Percentiles rank a stretch among this genome's conserved stretches.
phyloP scores from a whole-genome alignment of 2,329 filamentous ascomycete species.

The Colletotrichum musicola region DNA sequence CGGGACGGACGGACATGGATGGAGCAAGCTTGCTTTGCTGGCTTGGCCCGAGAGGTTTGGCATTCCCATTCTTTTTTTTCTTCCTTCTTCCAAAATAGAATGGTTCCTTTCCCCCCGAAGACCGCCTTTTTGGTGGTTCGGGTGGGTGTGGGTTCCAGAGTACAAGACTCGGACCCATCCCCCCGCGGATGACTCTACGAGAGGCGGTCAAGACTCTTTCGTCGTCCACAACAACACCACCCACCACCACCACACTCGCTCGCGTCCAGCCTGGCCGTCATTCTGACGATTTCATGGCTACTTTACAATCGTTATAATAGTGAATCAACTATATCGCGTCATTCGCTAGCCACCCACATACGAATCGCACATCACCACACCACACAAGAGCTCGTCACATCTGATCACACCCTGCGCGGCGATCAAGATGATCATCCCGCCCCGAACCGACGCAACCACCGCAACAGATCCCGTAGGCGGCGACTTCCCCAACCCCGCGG shows the following conservation, averaged over 20 bases:
- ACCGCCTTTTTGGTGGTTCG: constrained; percentile 8
- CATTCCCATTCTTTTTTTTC: constrained; percentile 1
- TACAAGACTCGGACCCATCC: constrained; percentile 23
- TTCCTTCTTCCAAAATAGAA: constrained; percentile 27
- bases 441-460: constrained; percentile 19
- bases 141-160: not conserved
- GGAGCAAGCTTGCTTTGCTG: constrained; percentile 9
- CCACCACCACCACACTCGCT: not conserved
- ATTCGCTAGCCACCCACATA: constrained; percentile 12
- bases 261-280: not conserved
- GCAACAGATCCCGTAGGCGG: constrained; percentile 28
- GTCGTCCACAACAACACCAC: not conserved
- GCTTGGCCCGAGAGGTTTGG: not conserved
- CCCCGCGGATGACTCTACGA: not conserved
- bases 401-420: too few species aligned
- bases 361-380: too few species aligned
- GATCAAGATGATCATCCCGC: constrained; percentile 17
- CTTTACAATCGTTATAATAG: constrained; percentile 22
- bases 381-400: too few species aligned
- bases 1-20: not conserved
- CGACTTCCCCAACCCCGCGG: constrained; percentile 16
- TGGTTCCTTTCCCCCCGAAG: not conserved
- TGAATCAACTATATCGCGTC: not conserved
- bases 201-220: constrained; percentile 15
- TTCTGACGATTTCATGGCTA: constrained; percentile 16